Conservation (phyloP, 441 rosid genomes). For the Corymbia calophylla region DNA sequence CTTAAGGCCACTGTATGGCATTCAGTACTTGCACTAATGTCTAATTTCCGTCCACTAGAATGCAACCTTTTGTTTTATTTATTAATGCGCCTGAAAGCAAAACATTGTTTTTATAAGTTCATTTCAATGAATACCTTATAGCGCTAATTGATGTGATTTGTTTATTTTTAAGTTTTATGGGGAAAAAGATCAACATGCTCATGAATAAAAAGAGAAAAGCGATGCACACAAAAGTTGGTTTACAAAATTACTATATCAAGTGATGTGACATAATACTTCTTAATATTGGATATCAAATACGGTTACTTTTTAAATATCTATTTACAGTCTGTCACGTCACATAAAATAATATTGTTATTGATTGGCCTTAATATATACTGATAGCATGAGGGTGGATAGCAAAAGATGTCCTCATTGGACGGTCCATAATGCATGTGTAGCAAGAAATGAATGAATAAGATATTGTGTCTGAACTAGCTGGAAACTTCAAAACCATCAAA, state of each 20-base stretch:
- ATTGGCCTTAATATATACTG: not conserved
- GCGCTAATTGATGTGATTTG: not conserved
- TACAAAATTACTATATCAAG: not conserved
- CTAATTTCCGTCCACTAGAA: not conserved
- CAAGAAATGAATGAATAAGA: not conserved
- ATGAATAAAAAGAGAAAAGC: not conserved
- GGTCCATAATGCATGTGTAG: not conserved
- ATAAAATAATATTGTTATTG: not conserved
- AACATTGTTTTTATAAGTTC: not conserved
- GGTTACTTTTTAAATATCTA: not conserved
- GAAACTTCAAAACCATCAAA: conserved; percentile 22
- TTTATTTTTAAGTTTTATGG: not conserved
- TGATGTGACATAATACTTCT: not conserved
- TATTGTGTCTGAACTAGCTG: not conserved
- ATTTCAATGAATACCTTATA: not conserved
- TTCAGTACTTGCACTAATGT: not conserved
- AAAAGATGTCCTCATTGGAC: not conserved
- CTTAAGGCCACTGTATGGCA: not conserved
- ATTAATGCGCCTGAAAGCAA: not conserved
- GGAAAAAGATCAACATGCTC: not conserved
- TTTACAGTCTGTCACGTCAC: not conserved
- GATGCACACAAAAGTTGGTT: not conserved
- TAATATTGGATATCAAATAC: not conserved
- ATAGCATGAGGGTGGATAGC: not conserved
- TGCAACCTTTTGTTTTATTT: not conserved